phyloP scores from a whole-genome alignment of 1,139 yeast species.

The Geotrichum klebahnii region DNA sequence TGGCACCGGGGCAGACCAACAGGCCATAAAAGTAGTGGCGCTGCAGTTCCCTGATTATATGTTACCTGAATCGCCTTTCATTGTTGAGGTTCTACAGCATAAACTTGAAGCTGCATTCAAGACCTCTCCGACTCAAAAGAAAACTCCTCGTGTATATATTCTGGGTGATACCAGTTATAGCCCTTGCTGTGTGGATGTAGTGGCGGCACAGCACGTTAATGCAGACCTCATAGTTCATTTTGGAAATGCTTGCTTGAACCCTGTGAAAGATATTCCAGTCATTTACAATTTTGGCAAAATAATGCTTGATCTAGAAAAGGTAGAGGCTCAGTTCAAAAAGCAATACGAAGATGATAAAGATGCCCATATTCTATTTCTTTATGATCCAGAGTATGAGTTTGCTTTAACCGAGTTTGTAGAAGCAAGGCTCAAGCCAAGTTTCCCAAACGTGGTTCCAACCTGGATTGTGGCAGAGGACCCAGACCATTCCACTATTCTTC shows the following conservation, averaged over 20 bases:
- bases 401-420: constrained; percentile 25
- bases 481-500: constrained; percentile 16
- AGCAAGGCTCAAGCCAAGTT: constrained; percentile 16
- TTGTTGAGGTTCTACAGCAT: constrained; percentile 51
- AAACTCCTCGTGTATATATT: constrained; percentile 31
- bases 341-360: constrained; percentile 16
- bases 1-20: neutral
- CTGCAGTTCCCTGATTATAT: constrained; percentile 85
- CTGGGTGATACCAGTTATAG: constrained; percentile 95
- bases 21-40: constrained; percentile 52
- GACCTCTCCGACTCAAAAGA: constrained; percentile 18
- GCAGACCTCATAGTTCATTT: constrained; percentile 87
- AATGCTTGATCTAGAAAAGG: constrained; percentile 23
- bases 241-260: constrained; percentile 90
- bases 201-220: constrained; percentile 87
- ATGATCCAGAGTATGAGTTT: constrained; percentile 35
- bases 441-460: constrained; percentile 23
- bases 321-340: constrained; percentile 29
- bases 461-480: constrained; percentile 18
- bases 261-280: constrained; percentile 62
- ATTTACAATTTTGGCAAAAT: constrained; percentile 67
- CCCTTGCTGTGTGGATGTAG: constrained; percentile 93
- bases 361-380: constrained; percentile 30
- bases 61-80: constrained; percentile 71
- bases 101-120: constrained; percentile 25